Evolutionary conservation across 1,139 yeast genomes (phyloP), one percentile per base, ranked within the genome.

Genomic region (Chernovozyma aurita): DNA sequence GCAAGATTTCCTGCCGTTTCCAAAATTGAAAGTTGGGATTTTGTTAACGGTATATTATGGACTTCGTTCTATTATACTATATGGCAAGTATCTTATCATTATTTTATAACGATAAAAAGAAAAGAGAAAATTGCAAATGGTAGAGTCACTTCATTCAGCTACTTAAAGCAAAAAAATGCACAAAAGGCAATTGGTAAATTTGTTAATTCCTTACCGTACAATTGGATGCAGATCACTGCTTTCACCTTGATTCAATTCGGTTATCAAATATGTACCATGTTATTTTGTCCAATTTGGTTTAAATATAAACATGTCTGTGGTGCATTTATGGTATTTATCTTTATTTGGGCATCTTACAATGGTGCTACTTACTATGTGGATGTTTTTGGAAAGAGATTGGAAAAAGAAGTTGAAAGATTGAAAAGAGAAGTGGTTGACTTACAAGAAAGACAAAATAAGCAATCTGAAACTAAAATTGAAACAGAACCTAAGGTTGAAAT

Each of bases 331-430:
- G 59, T 78, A 3, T 69, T 74, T 38, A 86, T 92, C 20, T 87
- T 88, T 49, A 59, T 80, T 26, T 75, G 80, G 62, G 95, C 97
- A 2, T 72, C 88, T 34, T 86, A 84, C 57, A 90, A 92, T 48
- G 98, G 98, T 24, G 97, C 97, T 2, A 86, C 95, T 1, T 92
- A 86, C 55, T 92, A 92, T 55, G 73, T 92, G 40, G 97, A 92
- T 53, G 83, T 84, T 30, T 92, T 90, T 61, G 97, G 95, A 40
- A 85, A 82, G 53, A 72, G 87, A 50, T 80, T 85, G 59, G 95
- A 81, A 52, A 86, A 83, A 50, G 96, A 92, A 55, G 86, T 90
- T 28, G 63, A 68, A 24, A 75, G 76, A 52, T 67, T 92, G 50
- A 85, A 80, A 55, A 59, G 60, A 18, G 96, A 90, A 53, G 76